These are phyloP conservation scores for Madurella mycetomatis DNA, from an alignment of 2,329 filamentous ascomycete species.

Conservation along the genomic window DNA sequence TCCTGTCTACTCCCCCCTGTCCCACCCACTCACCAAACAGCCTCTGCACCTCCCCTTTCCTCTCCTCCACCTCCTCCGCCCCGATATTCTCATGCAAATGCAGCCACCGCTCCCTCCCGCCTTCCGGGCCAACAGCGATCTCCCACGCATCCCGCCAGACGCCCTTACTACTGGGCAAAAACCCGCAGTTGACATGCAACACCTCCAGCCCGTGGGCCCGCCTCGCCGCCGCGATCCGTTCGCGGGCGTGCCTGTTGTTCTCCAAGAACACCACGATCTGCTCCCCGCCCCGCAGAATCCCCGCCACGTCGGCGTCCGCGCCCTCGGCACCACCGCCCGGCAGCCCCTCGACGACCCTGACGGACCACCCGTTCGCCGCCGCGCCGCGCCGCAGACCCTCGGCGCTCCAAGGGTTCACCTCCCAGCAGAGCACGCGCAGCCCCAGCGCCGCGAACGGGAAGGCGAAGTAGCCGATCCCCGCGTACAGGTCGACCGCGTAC, in stretches of 20 bases:
- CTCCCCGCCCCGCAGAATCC: constrained; percentile 39
- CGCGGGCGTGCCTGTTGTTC: constrained; percentile 55
- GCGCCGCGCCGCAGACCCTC: constrained; percentile 79
- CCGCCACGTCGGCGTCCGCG: constrained; percentile 24
- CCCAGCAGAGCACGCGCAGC: constrained; percentile 76
- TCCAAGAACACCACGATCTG: constrained; percentile 65
- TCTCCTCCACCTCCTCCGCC: constrained; percentile 46
- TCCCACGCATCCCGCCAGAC: constrained; percentile 51
- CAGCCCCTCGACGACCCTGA: constrained; percentile 45
- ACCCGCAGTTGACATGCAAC: constrained; percentile 60
- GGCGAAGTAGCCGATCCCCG: constrained; percentile 89
- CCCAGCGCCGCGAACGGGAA: constrained; percentile 76
- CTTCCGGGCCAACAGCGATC: constrained; percentile 32
- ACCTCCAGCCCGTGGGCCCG: constrained; percentile 40
- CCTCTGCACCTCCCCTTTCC: constrained; percentile 44
- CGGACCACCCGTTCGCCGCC: constrained; percentile 60
- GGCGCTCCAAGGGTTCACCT: constrained; percentile 83
- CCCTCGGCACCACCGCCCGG: background rate
- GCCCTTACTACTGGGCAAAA: constrained; percentile 54
- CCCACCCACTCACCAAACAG: constrained; percentile 39
- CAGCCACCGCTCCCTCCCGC: constrained; percentile 46
- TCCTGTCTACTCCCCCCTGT: background rate
- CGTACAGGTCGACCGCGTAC: constrained; percentile 77
- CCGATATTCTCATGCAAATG: constrained; percentile 66
- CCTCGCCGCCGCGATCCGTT: constrained; percentile 37